Evolutionary conservation across 441 rosid genomes (phyloP), one percentile per base, ranked within the genome.

Genomic region (Manihot esculenta): DNA sequence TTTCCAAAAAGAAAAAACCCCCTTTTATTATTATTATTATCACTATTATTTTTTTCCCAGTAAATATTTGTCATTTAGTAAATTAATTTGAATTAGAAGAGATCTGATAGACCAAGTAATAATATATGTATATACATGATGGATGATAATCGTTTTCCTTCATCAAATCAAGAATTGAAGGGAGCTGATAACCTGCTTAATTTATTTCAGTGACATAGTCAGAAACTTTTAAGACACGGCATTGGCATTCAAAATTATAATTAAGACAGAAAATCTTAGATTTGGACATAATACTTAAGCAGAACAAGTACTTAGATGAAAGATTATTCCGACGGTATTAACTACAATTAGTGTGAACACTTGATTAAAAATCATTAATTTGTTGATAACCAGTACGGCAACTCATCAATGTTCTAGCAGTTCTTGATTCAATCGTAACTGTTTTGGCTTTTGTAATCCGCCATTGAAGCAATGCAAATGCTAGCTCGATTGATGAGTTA

Each of bases 251-350:
- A 35, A 45, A 8, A 21, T 2, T 3, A 10, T n/a, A 18, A 47
- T 7, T 35, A 35, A 64, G 49, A 35, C 23, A 44, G 10, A 66
- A 62, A 71, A 71, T 78, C 72, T 38, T 60, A 62, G 20, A 64
- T 14, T 12, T 48, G 42, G 62, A 65, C 57, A 26, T 49, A 30
- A 30, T 5, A 9, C 57, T n/a, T 38, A 38, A 48, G 6, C 38
- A 14, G 57, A 58, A 69, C 47, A 72, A 17, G 44, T 41, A 68
- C 26, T 68, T 49, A 50, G 18, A 45, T 44, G 57, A 70, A 73
- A 57, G 47, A 18, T 45, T 9, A 44, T 20, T 57, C 27, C 53
- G 70, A 30, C 33, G 33, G 33, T 30, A 30, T 30, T 30, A 30
- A 30, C 33, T 63, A 53, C 51, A 58, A 27, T 57, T 59, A 7